These are phyloP conservation scores for Inga leiocalycina DNA, from an alignment of 306 rosid species.

Conservation along the genomic window DNA sequence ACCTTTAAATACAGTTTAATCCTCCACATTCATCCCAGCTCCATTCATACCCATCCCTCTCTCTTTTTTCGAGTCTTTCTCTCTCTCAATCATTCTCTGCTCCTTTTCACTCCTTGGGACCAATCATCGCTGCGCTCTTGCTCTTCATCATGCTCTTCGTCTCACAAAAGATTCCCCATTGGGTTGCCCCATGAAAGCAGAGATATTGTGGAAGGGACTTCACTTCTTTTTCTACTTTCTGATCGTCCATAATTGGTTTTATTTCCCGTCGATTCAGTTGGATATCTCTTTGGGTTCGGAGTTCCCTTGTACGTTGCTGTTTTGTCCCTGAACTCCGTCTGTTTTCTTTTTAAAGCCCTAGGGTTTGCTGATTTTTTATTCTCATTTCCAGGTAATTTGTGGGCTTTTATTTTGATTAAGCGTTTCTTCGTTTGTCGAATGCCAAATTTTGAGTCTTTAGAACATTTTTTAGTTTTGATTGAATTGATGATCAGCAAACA, in stretches of 20 bases:
- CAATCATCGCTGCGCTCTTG: constrained; percentile 60
- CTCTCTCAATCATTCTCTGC: constrained; percentile 75
- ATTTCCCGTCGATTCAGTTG: constrained; percentile 21
- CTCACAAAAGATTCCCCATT: constrained; percentile 45
- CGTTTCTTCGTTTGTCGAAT: constrained; percentile 8
- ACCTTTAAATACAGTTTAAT: constrained; percentile 66
- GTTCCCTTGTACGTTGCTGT: constrained; percentile 2
- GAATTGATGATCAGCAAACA: constrained; percentile 16
- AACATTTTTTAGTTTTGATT: constrained; percentile 26
- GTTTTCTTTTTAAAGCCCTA: constrained; percentile 22
- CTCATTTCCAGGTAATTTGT: constrained; percentile 44
- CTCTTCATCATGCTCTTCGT: constrained; percentile 40
- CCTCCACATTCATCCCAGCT: constrained; percentile 36
- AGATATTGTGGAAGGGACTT: constrained; percentile 11
- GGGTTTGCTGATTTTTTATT: constrained; percentile 42
- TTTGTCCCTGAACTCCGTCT: background rate
- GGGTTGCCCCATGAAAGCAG: constrained; percentile 33
- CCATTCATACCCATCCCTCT: background rate
- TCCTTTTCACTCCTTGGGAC: constrained; percentile 46
- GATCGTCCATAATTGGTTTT: constrained; percentile 16
- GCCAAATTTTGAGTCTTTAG: constrained; percentile 14
- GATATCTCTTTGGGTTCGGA: constrained; percentile 29
- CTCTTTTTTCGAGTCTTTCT: constrained; percentile 1
- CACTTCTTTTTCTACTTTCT: constrained; percentile 26
- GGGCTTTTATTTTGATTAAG: constrained; percentile 14